phyloP scores from a whole-genome alignment of 208 protist genomes.

The Endotrypanum monterogeii region DNA sequence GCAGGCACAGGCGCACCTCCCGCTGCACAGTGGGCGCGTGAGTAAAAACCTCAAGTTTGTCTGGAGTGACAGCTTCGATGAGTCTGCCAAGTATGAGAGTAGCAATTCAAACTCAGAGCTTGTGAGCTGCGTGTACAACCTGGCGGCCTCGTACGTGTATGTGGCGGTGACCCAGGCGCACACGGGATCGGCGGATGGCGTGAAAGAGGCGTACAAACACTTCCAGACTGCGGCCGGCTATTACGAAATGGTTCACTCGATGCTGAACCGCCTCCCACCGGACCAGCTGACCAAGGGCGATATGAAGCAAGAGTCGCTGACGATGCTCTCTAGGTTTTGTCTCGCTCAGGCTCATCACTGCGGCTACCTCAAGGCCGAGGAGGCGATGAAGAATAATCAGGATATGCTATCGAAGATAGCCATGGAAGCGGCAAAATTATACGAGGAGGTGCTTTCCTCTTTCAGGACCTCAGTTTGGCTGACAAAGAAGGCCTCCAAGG shows the following conservation, averaged over 20 bases:
- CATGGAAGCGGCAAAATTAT: conserved; percentile 64
- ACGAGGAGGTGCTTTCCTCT: conserved; percentile 58
- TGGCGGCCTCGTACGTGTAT: conserved; percentile 70
- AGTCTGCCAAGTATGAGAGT: conserved; percentile 58
- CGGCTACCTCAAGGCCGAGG: conserved; percentile 79
- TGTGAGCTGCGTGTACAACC: conserved; percentile 82
- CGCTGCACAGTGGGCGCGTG: conserved; percentile 54
- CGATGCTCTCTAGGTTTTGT: conserved; percentile 51
- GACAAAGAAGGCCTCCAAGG: conserved; percentile 27
- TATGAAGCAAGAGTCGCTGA: conserved; percentile 60
- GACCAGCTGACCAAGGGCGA: conserved; percentile 67
- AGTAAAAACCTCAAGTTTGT: conserved; percentile 60
- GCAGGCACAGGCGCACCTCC: conserved; percentile 81
- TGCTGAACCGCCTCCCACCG: conserved; percentile 60
- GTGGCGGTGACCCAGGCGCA: conserved; percentile 51
- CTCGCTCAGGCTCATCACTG: conserved; percentile 79
- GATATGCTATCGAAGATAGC: conserved; percentile 80
- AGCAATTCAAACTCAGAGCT: conserved; percentile 76
- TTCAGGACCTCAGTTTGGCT: conserved; percentile 59
- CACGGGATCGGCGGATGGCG: conserved; percentile 44
- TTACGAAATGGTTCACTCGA: conserved; percentile 64
- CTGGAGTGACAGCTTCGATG: conserved; percentile 78
- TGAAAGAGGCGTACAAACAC: conserved; percentile 68
- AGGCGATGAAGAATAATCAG: conserved; percentile 69
- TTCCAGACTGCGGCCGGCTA: conserved; percentile 87